Percentiles rank a stretch among this genome's conserved stretches.
These are phyloP conservation scores for Hawksworthiomyces lignivorus DNA, from an alignment of 2,329 filamentous ascomycete genomes.

Conservation along the genomic window DNA sequence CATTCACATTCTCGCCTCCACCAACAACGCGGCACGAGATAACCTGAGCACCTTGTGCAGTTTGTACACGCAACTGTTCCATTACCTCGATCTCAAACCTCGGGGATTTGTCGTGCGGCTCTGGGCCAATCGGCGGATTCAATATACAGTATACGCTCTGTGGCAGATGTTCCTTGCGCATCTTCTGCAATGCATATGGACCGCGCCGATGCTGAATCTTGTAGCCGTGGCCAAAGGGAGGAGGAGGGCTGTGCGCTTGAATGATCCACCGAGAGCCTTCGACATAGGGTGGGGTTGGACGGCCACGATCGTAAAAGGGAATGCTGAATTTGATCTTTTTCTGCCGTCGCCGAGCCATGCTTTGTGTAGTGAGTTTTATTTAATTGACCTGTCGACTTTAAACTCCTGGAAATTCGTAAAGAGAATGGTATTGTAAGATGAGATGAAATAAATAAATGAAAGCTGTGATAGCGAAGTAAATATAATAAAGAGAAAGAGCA, in stretches of 20 bases:
- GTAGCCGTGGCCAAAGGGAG: conserved; percentile 15
- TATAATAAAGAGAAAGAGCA: too few species aligned
- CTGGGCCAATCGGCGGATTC: conserved; percentile 10
- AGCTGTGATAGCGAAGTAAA: too few species aligned
- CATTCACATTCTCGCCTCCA: not conserved
- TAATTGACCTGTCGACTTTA: too few species aligned
- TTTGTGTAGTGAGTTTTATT: too few species aligned
- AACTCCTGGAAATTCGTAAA: too few species aligned
- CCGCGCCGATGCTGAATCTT: conserved; percentile 8
- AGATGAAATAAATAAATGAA: too few species aligned
- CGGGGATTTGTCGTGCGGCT: not conserved
- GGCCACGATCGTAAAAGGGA: conserved; percentile 5
- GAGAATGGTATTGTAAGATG: too few species aligned
- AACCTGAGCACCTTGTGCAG: conserved; percentile 8
- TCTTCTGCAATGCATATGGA: conserved; percentile 1
- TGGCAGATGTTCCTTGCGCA: conserved; percentile 11
- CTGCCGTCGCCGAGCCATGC: conserved; percentile 1
- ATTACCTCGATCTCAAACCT: conserved; percentile 4
- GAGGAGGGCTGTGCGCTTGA: conserved; percentile 3
- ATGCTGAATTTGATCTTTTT: conserved; percentile 5
- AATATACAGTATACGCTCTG: conserved; percentile 14
- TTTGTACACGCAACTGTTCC: conserved; percentile 6
- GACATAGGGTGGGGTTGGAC: conserved; percentile 6
- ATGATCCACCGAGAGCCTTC: conserved; percentile 5
- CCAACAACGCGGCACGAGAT: conserved; percentile 8